These are phyloP conservation scores for Chlorella ohadii DNA, from an alignment of 139 green algal species.

Conservation along the genomic window DNA sequence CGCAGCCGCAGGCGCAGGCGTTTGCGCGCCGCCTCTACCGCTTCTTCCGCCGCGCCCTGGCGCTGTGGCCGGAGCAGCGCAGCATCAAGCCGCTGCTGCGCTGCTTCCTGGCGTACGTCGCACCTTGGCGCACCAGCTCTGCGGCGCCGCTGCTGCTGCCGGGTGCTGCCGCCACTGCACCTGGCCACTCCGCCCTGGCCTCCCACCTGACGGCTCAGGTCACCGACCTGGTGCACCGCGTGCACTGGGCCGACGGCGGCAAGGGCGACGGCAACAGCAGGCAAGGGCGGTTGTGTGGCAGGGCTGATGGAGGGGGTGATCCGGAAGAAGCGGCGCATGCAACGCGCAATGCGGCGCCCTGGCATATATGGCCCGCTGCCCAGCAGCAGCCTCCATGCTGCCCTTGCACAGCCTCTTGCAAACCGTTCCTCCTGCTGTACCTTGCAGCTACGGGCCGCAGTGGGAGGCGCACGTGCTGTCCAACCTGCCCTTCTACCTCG, in stretches of 20 bases:
- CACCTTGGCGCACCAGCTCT: constrained; percentile 58
- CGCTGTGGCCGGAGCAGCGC: constrained; percentile 67
- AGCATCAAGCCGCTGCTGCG: constrained; percentile 64
- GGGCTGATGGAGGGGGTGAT: neutral
- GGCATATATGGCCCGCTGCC: no score
- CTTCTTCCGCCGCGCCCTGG: constrained; percentile 65
- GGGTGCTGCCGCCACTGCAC: neutral
- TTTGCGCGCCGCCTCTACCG: constrained; percentile 73
- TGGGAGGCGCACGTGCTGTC: constrained; percentile 80
- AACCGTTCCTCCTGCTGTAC: no score
- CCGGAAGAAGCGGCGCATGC: no score
- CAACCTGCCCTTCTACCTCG: constrained; percentile 83
- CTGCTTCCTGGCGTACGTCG: constrained; percentile 66
- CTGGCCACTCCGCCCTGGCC: constrained; percentile 8
- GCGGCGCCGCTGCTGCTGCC: constrained; percentile 6
- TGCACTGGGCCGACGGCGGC: constrained; percentile 32
- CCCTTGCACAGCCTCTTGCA: no score
- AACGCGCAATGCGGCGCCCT: no score
- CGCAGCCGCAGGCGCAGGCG: constrained; percentile 52
- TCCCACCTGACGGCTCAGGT: constrained; percentile 38
- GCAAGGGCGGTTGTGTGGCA: neutral
- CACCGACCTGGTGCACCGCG: constrained; percentile 46
- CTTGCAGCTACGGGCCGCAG: constrained; percentile 49
- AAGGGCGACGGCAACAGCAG: neutral
- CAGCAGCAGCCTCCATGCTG: no score